Conservation (phyloP, 495 filamentous ascomycete genomes). For the Aspergillus bridgeri region DNA sequence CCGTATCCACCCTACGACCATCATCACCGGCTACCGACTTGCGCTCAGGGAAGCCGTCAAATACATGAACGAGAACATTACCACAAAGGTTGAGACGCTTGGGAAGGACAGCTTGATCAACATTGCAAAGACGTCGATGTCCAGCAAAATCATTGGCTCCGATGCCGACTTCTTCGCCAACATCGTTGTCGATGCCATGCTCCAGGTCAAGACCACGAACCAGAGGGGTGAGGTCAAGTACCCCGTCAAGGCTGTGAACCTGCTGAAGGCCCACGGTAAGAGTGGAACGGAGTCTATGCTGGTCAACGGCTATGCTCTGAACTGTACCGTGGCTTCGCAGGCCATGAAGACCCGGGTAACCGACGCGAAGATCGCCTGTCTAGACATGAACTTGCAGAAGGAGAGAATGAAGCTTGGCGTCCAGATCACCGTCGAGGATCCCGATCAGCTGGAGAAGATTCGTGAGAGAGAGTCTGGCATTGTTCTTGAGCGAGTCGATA, state of each 20-base stretch:
- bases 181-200: conserved; percentile 95
- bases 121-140: conserved; percentile 99
- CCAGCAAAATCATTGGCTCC: conserved; percentile 94
- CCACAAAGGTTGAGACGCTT: conserved; percentile 87
- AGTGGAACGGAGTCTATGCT: conserved; percentile 82
- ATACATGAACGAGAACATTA: conserved; percentile 98
- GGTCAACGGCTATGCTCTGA: conserved; percentile 94
- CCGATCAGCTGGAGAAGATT: conserved; percentile 95
- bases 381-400: conserved; percentile 99
- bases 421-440: conserved; percentile 96
- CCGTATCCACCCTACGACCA: conserved; percentile 98
- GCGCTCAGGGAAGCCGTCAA: conserved; percentile 94
- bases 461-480: conserved; percentile 87
- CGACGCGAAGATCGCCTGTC: conserved; percentile 93
- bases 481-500: conserved; percentile 89
- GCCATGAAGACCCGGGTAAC: conserved; percentile 92
- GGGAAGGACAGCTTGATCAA: conserved; percentile 86
- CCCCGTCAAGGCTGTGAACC: conserved; percentile 97
- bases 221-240: conserved; percentile 90
- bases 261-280: conserved; percentile 97
- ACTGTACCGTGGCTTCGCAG: conserved; percentile 98
- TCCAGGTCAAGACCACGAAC: conserved; percentile 89
- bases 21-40: conserved; percentile 96
- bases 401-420: conserved; percentile 98
- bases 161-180: conserved; percentile 97